Evolutionary conservation across 805 yeast genomes (phyloP).

Genomic region (Millerago galiae): DNA sequence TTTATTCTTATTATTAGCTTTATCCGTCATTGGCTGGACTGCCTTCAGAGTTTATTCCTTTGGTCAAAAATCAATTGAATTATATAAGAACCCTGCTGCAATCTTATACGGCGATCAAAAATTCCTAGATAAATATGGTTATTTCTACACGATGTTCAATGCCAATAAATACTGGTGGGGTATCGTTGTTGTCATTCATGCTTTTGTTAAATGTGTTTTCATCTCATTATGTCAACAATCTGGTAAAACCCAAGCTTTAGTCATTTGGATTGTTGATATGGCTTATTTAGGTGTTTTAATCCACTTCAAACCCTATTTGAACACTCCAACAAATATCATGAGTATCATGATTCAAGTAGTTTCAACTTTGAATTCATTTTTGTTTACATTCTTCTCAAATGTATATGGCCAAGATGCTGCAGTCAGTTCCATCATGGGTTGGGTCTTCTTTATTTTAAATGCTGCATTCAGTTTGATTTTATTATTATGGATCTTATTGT

Average conservation of each 20-base stretch:
- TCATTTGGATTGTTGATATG: constrained; percentile 70
- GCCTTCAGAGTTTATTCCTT: constrained; percentile 54
- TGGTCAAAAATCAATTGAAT: constrained; percentile 54
- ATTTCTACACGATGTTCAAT: constrained; percentile 81
- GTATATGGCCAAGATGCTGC: constrained; percentile 74
- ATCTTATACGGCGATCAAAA: constrained; percentile 71
- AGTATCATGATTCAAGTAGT: constrained; percentile 70
- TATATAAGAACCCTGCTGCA: constrained; percentile 80
- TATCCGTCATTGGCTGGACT: constrained; percentile 59
- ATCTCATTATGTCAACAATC: constrained; percentile 74
- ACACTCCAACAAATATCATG: constrained; percentile 73
- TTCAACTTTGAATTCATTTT: constrained; percentile 69
- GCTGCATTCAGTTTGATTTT: constrained; percentile 81
- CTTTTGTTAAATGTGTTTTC: constrained; percentile 61
- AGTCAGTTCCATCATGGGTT: constrained; percentile 84
- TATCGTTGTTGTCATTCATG: constrained; percentile 51
- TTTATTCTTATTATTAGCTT: constrained; percentile 55
- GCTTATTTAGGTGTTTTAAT: constrained; percentile 60
- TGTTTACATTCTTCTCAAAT: constrained; percentile 81
- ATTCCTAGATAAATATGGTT: constrained; percentile 76
- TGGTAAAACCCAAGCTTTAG: constrained; percentile 78
- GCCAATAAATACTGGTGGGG: constrained; percentile 85
- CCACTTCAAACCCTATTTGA: constrained; percentile 67
- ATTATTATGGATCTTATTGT: constrained; percentile 62
- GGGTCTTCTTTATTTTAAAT: constrained; percentile 81